Base-by-base conservation (phyloP, 768 basidiomycete genomes). In the Trametopsis cervina region DNA sequence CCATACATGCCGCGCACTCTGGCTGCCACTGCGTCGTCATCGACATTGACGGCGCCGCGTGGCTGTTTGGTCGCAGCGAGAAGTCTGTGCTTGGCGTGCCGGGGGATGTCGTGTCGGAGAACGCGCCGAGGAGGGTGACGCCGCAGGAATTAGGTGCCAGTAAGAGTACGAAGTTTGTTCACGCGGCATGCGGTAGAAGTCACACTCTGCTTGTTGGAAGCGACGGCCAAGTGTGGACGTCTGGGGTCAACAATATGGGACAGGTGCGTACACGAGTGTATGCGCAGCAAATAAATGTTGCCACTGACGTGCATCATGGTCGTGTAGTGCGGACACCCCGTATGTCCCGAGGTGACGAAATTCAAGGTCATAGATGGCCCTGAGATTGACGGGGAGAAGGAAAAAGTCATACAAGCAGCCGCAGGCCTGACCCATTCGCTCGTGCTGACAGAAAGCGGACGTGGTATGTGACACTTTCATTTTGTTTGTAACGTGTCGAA, bases 41-140 rank as follows among this genome's bases (percentile, higher is more conserved):
- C 53, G 87, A 89, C 68, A 56, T 75, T 20, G 75, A 83, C 44
- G 92, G 91, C 5, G 74, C 77, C 33, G 95, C 92, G 7, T 93
- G 90, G 83, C 65, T 97, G 57, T 89, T 94, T 61, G 95, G 95
- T 5, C 81, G 91, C 45, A 91, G 90, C 65, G 80, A 78, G 35
- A 81, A 73, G 49, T 70, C 76, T 48, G 76, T 77, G 37, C 73
- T 92, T 3, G 86, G 88, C n/a, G 67, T 80, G 7, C 57, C 76
- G 12, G 71, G 67, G 48, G 66, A 65, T 9, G 50, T 57, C 13
- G 73, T 92, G 52, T 85, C 86, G 15, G 88, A 92, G 70, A 83
- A 79, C 63, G 76, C 81, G 51, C 87, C 90, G 17, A 73, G 75
- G 61, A 71, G 74, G 49, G 56, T 90, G 38, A 72, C 69, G 25